A percentile compares a stretch with the other conserved stretches of the same genome.
These are phyloP conservation scores for Baorangia bicolor DNA, from an alignment of 768 basidiomycete genomes.

Conservation along the genomic window DNA sequence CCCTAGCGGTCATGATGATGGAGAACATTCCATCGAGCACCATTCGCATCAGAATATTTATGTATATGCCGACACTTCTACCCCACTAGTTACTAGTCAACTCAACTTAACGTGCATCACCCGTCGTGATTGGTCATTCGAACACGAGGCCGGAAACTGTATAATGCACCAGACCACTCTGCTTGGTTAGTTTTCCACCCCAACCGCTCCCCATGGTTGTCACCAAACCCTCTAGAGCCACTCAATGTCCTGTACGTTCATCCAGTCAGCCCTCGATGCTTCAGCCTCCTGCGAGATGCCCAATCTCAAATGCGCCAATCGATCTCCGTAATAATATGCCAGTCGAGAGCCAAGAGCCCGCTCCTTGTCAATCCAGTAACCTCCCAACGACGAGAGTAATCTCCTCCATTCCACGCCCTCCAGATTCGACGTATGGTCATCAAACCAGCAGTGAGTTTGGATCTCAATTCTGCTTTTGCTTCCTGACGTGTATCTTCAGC, in stretches of 20 bases:
- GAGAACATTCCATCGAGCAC: not conserved
- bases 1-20: too few species aligned
- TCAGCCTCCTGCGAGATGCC: constrained; percentile 4
- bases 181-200: too few species aligned
- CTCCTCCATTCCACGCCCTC: constrained; percentile 8
- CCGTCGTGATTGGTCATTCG: not conserved
- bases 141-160: not conserved
- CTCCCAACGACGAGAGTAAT: not conserved
- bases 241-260: constrained; percentile 1
- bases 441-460: constrained; percentile 6
- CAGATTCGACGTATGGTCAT: constrained; percentile 9
- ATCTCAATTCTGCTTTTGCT: not conserved
- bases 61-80: not conserved
- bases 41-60: not conserved
- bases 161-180: not conserved
- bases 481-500: not conserved
- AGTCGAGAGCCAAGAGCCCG: constrained; percentile 6
- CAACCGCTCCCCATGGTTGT: not conserved
- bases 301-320: not conserved
- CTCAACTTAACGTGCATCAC: not conserved
- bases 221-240: not conserved
- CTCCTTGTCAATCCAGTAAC: not conserved
- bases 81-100: too few species aligned
- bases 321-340: constrained; percentile 14
- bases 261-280: not conserved